Base-by-base conservation (phyloP, 2,329 filamentous ascomycete genomes). In the Cordyceps militaris region DNA sequence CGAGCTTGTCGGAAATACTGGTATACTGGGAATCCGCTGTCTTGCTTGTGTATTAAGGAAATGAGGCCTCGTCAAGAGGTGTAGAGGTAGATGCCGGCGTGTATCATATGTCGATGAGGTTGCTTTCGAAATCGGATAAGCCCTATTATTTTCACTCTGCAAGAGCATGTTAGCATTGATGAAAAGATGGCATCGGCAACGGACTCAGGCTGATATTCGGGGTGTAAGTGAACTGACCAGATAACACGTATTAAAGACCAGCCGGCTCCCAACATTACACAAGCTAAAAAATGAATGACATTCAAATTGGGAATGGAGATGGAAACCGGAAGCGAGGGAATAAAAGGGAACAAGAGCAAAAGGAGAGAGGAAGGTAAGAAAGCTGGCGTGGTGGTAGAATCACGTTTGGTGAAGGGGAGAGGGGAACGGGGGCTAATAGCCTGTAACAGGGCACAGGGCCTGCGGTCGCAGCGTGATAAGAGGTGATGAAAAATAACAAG, bases 401-500 rank as follows among this genome's bases (percentile, higher is more conserved):
- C 14, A 14, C 38, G 51, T 11, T 7, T 36, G 40, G 21, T 16
- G 24, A 16, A 46, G 28, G 9, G 42, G 14, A 16, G 28, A n/a
- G 40, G 51, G 40, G 3, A 34, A 30, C 19, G 52, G 51, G n/a
- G 38, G 46, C 23, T 26, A 16, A 23, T 23, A 13, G 49, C 7
- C 48, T 53, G 50, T 53, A 53, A 53, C 50, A 53, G n/a, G 14
- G 34, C 34, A 38, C n/a, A n/a, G n/a, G n/a, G 11, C n/a, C 14
- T 26, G 23, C 26, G 48, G 30, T 38, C 13, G 34, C 34, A 51
- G 34, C 16, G 47, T 38, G 26, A 26, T 34, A 23, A 24, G 19
- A 36, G 24, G 14, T 14, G 34, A 38, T 6, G 34, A 16, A 26
- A 28, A 16, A 46, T 26, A 49, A 49, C 7, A 19, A 19, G n/a